phyloP scores from a whole-genome alignment of 306 rosid genomes.

The Astragalus membranaceus region DNA sequence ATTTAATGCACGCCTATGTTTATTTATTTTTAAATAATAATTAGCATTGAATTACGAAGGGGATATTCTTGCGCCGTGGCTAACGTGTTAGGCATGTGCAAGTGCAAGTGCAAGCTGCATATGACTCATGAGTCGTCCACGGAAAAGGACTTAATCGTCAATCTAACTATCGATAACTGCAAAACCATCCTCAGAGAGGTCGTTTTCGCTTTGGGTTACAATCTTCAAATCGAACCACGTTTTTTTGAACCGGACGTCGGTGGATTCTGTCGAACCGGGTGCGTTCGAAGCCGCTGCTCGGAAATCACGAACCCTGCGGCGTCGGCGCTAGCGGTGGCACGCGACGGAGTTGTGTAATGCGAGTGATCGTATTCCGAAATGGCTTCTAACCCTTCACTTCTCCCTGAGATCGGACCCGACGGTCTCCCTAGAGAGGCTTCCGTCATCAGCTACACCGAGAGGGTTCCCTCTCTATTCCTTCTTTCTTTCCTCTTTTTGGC shows the following conservation, averaged over 20 bases:
- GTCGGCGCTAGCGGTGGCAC: conserved; percentile 4
- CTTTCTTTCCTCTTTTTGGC: not conserved
- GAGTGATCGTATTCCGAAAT: conserved; percentile 27
- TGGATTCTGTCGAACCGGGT: conserved; percentile 19
- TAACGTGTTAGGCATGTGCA: conserved; percentile 14
- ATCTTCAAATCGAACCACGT: conserved; percentile 14
- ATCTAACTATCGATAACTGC: not conserved
- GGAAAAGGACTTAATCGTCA: conserved; percentile 6
- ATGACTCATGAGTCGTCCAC: not conserved
- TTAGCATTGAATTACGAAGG: too few species aligned
- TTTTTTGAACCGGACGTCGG: conserved; percentile 19
- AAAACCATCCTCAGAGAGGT: not conserved
- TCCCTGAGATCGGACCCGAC: conserved; percentile 85
- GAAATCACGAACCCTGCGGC: not conserved
- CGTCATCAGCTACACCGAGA: conserved; percentile 82
- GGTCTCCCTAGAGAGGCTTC: conserved; percentile 76
- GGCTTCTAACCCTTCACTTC: conserved; percentile 58
- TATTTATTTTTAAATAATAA: too few species aligned
- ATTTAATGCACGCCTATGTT: too few species aligned
- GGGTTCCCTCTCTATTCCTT: conserved; percentile 34
- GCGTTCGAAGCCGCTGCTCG: not conserved
- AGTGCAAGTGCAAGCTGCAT: not conserved
- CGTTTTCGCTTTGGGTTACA: conserved; percentile 10
- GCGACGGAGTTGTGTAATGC: not conserved
- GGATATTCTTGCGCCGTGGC: not conserved